These are phyloP conservation scores for Eragrostis curvula DNA, from an alignment of 176 grass and related monocot species.

Conservation along the genomic window DNA sequence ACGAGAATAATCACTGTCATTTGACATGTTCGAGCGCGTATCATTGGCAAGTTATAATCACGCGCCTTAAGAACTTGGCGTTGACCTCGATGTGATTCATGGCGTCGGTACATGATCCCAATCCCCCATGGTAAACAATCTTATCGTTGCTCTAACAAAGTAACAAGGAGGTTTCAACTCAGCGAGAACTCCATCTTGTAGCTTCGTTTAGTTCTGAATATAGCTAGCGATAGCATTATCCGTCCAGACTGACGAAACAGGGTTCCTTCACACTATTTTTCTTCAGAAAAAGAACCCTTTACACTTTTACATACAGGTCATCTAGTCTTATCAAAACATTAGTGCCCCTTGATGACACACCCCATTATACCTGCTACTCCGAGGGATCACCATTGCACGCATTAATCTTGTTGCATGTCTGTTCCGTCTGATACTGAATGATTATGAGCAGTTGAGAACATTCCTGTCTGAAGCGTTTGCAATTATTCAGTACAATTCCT, in stretches of 20 bases:
- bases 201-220: conserved; percentile 23
- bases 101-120: neutral
- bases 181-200: neutral
- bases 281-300: neutral
- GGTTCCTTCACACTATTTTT: neutral
- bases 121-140: neutral
- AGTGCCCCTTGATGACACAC: neutral
- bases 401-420: conserved; percentile 14
- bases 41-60: neutral
- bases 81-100: neutral
- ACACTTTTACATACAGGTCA: neutral
- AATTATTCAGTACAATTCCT: neutral
- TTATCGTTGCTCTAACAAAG: neutral
- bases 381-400: neutral
- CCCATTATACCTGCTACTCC: neutral
- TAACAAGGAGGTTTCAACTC: neutral
- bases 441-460: conserved; percentile 30
- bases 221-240: neutral
- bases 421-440: conserved; percentile 2
- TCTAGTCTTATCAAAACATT: neutral
- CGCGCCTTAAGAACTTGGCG: neutral
- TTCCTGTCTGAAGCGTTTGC: conserved; percentile 8
- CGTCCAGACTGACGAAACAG: conserved; percentile 5
- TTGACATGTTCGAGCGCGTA: neutral
- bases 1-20: neutral